Percentiles rank a stretch among this genome's conserved stretches.
phyloP scores from a whole-genome alignment of 768 basidiomycete species.

The Butyriboletus loyo region DNA sequence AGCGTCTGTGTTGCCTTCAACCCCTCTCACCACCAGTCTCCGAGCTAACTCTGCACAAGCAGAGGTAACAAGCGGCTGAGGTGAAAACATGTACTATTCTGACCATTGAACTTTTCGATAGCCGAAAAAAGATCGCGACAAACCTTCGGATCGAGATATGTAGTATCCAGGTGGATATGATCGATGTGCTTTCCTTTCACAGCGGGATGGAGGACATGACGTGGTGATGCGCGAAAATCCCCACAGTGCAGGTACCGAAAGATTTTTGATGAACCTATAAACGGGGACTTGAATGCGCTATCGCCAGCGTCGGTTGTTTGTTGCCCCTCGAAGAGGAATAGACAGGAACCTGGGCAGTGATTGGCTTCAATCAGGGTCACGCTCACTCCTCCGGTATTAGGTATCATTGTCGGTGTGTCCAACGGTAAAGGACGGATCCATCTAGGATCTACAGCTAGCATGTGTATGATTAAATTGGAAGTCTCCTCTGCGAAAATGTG shows the following conservation, averaged over 20 bases:
- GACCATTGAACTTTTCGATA: conserved; percentile 1
- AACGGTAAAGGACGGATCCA: conserved; percentile 89
- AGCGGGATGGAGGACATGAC: conserved; percentile 80
- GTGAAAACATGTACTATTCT: conserved; percentile 84
- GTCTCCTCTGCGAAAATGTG: conserved; percentile 54
- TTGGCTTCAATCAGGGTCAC: conserved; percentile 98
- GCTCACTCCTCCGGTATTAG: conserved; percentile 77
- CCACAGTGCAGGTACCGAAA: conserved; percentile 97
- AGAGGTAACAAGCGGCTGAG: conserved; percentile 89
- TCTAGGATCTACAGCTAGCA: conserved; percentile 82
- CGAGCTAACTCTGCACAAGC: conserved; percentile 86
- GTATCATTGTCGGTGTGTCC: conserved; percentile 70
- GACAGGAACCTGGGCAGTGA: conserved; percentile 94
- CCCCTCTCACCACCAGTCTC: conserved; percentile 47
- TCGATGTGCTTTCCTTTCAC: conserved; percentile 81
- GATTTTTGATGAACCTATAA: conserved; percentile 61
- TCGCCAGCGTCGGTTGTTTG: conserved; percentile 91
- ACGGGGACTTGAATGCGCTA: conserved; percentile 66
- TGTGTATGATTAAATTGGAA: conserved; percentile 87
- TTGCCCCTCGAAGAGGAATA: conserved; percentile 91
- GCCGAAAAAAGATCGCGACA: neutral
- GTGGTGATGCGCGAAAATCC: conserved; percentile 87
- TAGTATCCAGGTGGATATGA: conserved; percentile 92
- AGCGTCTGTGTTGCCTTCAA: conserved; percentile 25
- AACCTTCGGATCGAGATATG: conserved; percentile 87